Percentiles rank a stretch among this genome's conserved stretches.
Conservation (phyloP, 768 basidiomycete species). For the Boletus vermiculosoides region DNA sequence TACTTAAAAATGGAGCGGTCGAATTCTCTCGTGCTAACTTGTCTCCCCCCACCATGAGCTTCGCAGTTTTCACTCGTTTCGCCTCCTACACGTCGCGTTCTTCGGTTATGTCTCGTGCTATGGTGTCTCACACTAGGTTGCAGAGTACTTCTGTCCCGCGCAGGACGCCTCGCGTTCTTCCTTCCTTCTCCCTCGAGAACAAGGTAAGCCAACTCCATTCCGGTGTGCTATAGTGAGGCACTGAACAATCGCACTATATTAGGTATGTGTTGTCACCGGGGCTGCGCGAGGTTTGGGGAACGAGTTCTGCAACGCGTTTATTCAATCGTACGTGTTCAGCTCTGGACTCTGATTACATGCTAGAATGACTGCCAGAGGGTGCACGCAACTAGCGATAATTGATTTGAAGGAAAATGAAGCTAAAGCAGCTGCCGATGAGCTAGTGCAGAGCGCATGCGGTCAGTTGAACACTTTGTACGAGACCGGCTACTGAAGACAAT, state of each 20-base stretch:
- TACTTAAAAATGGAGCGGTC: constrained; percentile 22
- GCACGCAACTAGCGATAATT: constrained; percentile 73
- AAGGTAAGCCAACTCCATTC: constrained; percentile 48
- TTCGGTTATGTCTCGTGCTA: constrained; percentile 10
- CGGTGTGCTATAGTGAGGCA: not conserved
- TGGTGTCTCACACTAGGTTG: constrained; percentile 15
- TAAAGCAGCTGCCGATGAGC: constrained; percentile 63
- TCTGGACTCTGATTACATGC: not conserved
- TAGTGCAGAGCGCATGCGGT: constrained; percentile 55
- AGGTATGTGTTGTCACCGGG: constrained; percentile 93
- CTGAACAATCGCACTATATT: constrained; percentile 2
- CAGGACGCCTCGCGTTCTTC: constrained; percentile 50
- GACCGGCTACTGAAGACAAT: constrained; percentile 29
- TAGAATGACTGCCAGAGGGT: constrained; percentile 54
- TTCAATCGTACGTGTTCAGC: constrained; percentile 59
- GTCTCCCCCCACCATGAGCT: constrained; percentile 29
- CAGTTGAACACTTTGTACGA: constrained; percentile 27
- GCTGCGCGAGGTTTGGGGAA: constrained; percentile 89
- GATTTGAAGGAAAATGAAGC: constrained; percentile 78
- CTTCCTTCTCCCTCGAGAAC: constrained; percentile 74
- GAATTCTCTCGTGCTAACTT: constrained; percentile 15
- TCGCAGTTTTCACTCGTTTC: constrained; percentile 28
- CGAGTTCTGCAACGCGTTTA: constrained; percentile 87
- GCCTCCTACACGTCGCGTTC: constrained; percentile 13
- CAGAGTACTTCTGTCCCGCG: constrained; percentile 29